Base-by-base conservation (phyloP, 2,329 filamentous ascomycete genomes). In the Apiospora kogelbergensis region DNA sequence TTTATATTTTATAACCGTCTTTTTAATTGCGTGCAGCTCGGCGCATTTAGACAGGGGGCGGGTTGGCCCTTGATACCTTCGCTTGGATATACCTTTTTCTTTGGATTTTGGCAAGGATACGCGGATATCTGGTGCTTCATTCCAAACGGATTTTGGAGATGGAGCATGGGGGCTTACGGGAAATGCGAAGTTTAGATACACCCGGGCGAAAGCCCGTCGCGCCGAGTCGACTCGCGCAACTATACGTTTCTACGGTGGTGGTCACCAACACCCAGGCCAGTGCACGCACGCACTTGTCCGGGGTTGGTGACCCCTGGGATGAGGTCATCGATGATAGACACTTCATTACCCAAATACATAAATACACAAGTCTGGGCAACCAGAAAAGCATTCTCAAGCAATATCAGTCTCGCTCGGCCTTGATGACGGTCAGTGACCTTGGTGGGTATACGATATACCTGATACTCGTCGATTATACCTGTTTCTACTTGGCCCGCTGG, bases 71-170 rank as follows among this genome's bases (percentile, higher is more conserved):
- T 53, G 70, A 75, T 71, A 76, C 75, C 77, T 76, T 78, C 75
- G 74, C 73, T 78, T 75, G 76, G 75, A 78, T 77, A 78, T 78
- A 78, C 77, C 77, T 67, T 68, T 69, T 70, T 70, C 66, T 57
- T 42, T 66, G 30, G 53, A 37, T 22, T 37, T 37, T 60, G 10
- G 20, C n/a, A 37, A 68, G 70, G 71, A 72, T 72, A 74, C 63
- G 71, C 46, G 15, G 70, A 69, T 68, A 48, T 67, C 65, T 71
- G 68, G 70, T 71, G 74, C 70, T 73, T 70, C 65, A 69, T 67
- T 60, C 67, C 68, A 71, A 71, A 71, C 68, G 70, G 70, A 69
- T 70, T 68, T 69, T 72, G 65, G 67, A 71, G 66, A 70, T 69
- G 71, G 70, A 69, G 48, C 71, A n/a, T 69, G 66, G 72, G 71